Base-by-base conservation (phyloP, 1,284 basidiomycete species). In the Agaricales sp. region DNA sequence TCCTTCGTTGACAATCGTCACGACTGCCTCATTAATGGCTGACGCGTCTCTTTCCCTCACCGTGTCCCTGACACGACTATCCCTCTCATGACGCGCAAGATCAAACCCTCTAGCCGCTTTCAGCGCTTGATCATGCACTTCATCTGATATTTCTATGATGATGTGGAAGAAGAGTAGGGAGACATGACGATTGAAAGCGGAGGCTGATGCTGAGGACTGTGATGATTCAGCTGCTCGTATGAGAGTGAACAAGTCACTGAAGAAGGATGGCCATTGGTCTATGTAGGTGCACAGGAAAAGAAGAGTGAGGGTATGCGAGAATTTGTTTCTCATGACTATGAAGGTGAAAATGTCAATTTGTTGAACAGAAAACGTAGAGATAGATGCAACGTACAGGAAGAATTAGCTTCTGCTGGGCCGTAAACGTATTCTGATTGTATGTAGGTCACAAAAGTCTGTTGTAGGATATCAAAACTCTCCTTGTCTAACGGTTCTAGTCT, bases 261-360 rank as follows among this genome's bases (percentile, higher is more conserved):
- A 87, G 72, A 92, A 90, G 41, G 78, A 70, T 38, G 88, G 83
- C 83, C 88, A 90, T 64, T 84, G 82, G 44, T 82, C 77, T 54
- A 82, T 78, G 67, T 96, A 96, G 13, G 88, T 85, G 69, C 87
- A 86, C 46, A 98, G 77, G 69, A 99, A 95, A 65, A 99, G 83
- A 51, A 97, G 78, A 0, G 95, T 88, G 45, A 98, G 74, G n/a
- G 93, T 95, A 70, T 97, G 94, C 14, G 93, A 92, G 64, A 98
- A 90, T 68, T 99, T 99, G 76, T 99, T 99, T 61, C 93, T 83
- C 52, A 96, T 68, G 67, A 87, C 91, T 92, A 50, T 22, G 48
- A 25, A 35, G 47, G 8, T 35, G 44, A 39, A 48, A 44, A 39
- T 52, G 48, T 53, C 51, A 51, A 25, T 6, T 35, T 49, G 47